phyloP scores from a whole-genome alignment of 2,329 filamentous ascomycete species.

The Lasiodiplodia sp. region DNA sequence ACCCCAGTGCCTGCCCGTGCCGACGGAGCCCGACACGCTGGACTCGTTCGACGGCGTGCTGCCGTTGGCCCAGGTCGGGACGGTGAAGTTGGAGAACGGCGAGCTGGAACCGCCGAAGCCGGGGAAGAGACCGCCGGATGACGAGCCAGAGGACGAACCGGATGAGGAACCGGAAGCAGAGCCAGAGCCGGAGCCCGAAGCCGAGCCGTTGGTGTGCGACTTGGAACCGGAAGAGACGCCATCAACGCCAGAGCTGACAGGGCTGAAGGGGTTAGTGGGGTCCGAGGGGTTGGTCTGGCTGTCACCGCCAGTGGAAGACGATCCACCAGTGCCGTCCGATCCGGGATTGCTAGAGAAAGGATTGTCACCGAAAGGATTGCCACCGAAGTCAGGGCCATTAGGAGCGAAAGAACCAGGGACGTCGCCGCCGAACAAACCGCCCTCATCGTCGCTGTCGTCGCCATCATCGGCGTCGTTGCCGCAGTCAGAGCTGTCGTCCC shows the following conservation, averaged over 20 bases:
- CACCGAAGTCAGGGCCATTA: no score
- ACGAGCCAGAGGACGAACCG: neutral
- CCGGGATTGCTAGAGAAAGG: neutral
- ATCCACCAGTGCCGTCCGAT: neutral
- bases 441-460: neutral
- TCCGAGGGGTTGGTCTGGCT: conserved; percentile 7
- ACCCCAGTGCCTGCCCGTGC: conserved; percentile 21
- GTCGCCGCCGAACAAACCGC: neutral
- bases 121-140: no score
- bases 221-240: neutral
- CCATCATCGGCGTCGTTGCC: neutral
- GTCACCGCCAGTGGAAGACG: neutral
- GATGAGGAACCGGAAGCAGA: neutral
- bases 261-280: conserved; percentile 1
- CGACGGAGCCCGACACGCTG: neutral
- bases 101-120: neutral
- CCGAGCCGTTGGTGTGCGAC: neutral
- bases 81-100: neutral
- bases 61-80: conserved; percentile 15
- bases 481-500: neutral
- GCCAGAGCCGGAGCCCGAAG: neutral
- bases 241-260: neutral
- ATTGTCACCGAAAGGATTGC: neutral
- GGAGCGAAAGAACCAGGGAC: neutral
- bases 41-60: neutral